phyloP scores from a whole-genome alignment of 2,329 filamentous ascomycete species.

The Fusarium euwallaceae region DNA sequence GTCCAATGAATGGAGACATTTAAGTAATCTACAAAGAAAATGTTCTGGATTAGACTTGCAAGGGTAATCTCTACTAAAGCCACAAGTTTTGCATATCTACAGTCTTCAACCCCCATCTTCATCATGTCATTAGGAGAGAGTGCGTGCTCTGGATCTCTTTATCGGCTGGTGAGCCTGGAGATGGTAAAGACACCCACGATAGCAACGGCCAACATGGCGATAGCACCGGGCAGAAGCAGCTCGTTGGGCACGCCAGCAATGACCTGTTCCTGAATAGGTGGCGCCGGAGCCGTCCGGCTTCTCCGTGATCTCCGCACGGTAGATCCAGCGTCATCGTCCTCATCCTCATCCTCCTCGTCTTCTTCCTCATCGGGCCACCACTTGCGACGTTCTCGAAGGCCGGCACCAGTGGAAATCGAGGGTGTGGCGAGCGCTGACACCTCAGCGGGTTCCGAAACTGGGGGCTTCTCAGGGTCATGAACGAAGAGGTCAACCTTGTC shows the following conservation, averaged over 20 bases:
- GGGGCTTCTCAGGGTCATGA: slow-evolving; percentile 91
- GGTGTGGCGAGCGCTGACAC: slow-evolving; percentile 60
- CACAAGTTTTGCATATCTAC: slow-evolving; percentile 50
- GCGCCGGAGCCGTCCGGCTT: slow-evolving; percentile 57
- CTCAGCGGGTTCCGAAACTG: slow-evolving; percentile 70
- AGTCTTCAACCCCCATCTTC: slow-evolving; percentile 48
- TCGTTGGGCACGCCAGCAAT: slow-evolving; percentile 96
- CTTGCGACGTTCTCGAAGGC: slow-evolving; percentile 66
- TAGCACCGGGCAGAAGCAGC: slow-evolving; percentile 89
- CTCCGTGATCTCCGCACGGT: slow-evolving; percentile 61
- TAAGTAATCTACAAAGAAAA: slow-evolving; percentile 25
- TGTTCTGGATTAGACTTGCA: slow-evolving; percentile 38
- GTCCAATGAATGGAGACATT: slow-evolving; percentile 12
- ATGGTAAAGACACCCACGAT: slow-evolving; percentile 95
- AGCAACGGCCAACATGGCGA: slow-evolving; percentile 93
- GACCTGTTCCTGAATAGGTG: slow-evolving; percentile 77
- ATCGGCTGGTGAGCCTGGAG: slow-evolving; percentile 74
- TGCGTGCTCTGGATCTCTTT: slow-evolving; percentile 43
- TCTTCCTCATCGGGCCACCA: slow-evolving; percentile 71
- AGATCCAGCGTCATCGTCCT: slow-evolving; percentile 65
- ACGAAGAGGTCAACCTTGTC: slow-evolving; percentile 99
- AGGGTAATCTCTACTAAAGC: slow-evolving; percentile 48
- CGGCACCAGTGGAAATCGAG: slow-evolving; percentile 61
- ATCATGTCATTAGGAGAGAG: slow-evolving; percentile 52
- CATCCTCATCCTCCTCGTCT: slow-evolving; percentile 65